Conservation (phyloP, 441 rosid species). For the Arabidopsis lyrata region DNA sequence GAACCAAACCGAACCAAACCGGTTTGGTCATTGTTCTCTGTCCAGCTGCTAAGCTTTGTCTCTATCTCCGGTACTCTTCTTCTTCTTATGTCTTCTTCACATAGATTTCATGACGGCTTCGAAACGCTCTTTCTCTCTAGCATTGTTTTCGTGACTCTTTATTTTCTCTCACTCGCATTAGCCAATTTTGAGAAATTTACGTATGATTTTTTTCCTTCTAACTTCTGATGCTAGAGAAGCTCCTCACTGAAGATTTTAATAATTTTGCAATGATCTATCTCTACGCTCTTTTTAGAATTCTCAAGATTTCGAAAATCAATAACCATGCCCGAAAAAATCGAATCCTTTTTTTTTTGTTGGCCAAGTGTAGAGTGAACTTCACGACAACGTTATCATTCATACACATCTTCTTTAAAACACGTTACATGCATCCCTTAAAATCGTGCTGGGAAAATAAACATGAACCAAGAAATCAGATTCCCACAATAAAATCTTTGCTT, state of each 20-base stretch:
- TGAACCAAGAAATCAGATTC: constrained; percentile 9
- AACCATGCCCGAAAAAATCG: constrained; percentile 9
- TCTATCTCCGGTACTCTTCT: constrained; percentile 36
- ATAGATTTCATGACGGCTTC: constrained; percentile 30
- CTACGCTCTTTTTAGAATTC: too few species aligned
- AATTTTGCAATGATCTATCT: not conserved
- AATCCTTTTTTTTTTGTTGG: not conserved
- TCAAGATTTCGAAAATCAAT: not conserved
- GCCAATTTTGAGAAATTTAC: not conserved
- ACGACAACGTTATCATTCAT: constrained; percentile 18
- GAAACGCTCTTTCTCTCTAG: constrained; percentile 39
- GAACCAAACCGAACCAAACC: not conserved
- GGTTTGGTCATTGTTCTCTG: constrained; percentile 25
- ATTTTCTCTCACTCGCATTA: not conserved
- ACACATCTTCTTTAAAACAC: constrained; percentile 19
- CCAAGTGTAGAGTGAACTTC: constrained; percentile 40
- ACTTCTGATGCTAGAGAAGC: not conserved
- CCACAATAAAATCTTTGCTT: not conserved
- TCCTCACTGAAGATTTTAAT: not conserved
- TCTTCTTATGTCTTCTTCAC: constrained; percentile 34
- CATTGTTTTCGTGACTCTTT: constrained; percentile 41
- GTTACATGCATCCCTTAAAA: constrained; percentile 34
- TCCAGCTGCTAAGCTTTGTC: not conserved
- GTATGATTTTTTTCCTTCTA: not conserved
- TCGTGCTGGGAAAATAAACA: not conserved